phyloP scores from a whole-genome alignment of 768 basidiomycete genomes.

The Candolleomyces eurysporus region DNA sequence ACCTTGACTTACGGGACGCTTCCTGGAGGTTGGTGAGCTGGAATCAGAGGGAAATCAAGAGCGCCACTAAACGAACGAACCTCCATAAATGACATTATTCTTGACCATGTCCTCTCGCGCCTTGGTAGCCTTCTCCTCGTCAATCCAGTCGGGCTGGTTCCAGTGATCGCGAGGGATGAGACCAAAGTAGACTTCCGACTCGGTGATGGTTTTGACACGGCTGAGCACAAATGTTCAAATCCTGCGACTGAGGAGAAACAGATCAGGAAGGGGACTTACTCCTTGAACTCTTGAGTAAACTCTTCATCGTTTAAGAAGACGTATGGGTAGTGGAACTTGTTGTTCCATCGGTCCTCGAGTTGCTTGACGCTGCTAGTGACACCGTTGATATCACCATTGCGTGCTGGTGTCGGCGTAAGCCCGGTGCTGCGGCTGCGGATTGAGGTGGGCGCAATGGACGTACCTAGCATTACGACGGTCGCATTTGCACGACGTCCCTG shows the following conservation, averaged over 20 bases:
- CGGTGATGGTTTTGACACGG: constrained; percentile 57
- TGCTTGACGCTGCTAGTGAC: constrained; percentile 67
- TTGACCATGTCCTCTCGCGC: constrained; percentile 70
- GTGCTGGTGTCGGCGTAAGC: constrained; percentile 32
- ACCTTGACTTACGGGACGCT: constrained; percentile 64
- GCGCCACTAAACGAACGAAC: constrained; percentile 27
- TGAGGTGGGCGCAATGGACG: constrained; percentile 1
- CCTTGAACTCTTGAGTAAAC: constrained; percentile 73
- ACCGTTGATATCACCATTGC: constrained; percentile 59
- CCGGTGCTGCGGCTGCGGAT: not conserved
- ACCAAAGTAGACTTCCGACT: constrained; percentile 66
- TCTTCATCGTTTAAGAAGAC: constrained; percentile 83
- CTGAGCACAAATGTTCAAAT: constrained; percentile 24
- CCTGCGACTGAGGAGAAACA: not conserved
- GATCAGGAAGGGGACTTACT: constrained; percentile 29
- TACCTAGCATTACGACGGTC: constrained; percentile 74
- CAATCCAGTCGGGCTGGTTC: constrained; percentile 79
- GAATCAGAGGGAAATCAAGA: not conserved
- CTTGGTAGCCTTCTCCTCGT: constrained; percentile 66
- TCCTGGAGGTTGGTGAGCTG: constrained; percentile 37
- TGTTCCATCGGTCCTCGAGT: constrained; percentile 90
- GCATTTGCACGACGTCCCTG: constrained; percentile 75
- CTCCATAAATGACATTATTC: constrained; percentile 65
- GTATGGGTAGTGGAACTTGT: constrained; percentile 80
- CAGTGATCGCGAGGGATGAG: constrained; percentile 78